A percentile compares a stretch with the other conserved stretches of the same genome.
phyloP scores from a whole-genome alignment of 352 stramenopile genomes.

The Thraustochytrium sp. region DNA sequence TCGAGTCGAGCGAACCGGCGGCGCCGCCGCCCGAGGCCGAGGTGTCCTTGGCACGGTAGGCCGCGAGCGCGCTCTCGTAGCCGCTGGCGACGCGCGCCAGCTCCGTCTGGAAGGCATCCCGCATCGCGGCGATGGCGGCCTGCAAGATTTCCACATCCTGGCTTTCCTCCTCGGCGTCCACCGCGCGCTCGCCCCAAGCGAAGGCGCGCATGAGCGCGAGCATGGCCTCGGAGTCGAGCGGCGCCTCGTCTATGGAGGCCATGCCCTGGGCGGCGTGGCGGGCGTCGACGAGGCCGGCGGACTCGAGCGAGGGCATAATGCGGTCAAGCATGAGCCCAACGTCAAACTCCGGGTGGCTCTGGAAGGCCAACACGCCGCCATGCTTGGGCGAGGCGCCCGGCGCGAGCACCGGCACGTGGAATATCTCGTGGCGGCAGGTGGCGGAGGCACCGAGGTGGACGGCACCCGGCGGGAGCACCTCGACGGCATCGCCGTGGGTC shows the following conservation, averaged over 20 bases:
- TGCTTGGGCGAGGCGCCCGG: background rate
- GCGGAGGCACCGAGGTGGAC: background rate
- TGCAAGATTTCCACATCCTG: background rate
- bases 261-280: background rate
- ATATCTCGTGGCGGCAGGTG: background rate
- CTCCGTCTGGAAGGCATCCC: background rate
- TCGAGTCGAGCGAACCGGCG: no score
- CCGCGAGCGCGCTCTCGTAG: background rate
- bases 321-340: background rate
- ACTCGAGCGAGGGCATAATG: background rate
- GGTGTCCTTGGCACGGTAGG: background rate
- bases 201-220: background rate
- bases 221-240: background rate
- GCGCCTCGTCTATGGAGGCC: background rate
- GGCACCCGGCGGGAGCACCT: background rate
- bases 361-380: background rate
- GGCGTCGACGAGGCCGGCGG: background rate
- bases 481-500: background rate
- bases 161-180: background rate
- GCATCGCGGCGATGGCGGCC: background rate
- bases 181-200: background rate
- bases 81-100: background rate
- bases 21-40: background rate
- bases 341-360: conserved; percentile 12
- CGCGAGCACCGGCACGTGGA: background rate